A percentile compares a stretch with the other conserved stretches of the same genome.
Conservation (phyloP, 2,329 filamentous ascomycete species). For the Fonsecaea nubica region DNA sequence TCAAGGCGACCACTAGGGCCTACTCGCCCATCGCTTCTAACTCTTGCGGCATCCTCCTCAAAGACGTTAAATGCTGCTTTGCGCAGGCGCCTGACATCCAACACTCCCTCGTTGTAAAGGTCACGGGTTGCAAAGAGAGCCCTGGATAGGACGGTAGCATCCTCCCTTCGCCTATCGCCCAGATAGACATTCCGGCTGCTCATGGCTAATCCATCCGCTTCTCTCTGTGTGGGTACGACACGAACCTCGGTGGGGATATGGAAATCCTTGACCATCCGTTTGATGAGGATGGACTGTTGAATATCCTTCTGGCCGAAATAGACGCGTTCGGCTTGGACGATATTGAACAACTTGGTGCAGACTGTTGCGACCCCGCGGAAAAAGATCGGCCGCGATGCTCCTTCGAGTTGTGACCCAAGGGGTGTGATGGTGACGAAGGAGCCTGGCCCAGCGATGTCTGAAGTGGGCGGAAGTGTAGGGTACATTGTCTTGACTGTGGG, state of each 20-base stretch:
- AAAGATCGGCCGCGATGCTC: conserved; percentile 85
- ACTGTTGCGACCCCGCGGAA: conserved; percentile 96
- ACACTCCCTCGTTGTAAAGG: conserved; percentile 63
- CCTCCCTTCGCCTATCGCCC: conserved; percentile 72
- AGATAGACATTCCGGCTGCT: conserved; percentile 95
- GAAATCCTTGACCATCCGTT: conserved; percentile 85
- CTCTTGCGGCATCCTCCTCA: conserved; percentile 49
- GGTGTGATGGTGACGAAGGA: conserved; percentile 93
- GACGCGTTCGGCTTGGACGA: conserved; percentile 75
- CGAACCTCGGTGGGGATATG: conserved; percentile 76
- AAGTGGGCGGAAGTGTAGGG: conserved; percentile 75
- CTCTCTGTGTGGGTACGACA: conserved; percentile 76
- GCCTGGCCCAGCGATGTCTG: conserved; percentile 76
- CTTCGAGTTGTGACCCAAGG: conserved; percentile 80
- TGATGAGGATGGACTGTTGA: conserved; percentile 91
- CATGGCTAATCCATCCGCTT: conserved; percentile 81
- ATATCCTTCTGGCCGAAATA: conserved; percentile 99
- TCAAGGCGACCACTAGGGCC: conserved; percentile 63
- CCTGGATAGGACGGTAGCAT: conserved; percentile 74
- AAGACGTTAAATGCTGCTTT: conserved; percentile 70
- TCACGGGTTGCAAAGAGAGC: conserved; percentile 74
- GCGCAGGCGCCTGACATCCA: conserved; percentile 71
- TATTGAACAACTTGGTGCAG: conserved; percentile 92
- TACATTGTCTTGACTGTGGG: conserved; percentile 87
- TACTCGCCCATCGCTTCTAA: conserved; percentile 32